These are phyloP conservation scores for Neckera pumila DNA, from an alignment of 225 moss, liverwort and hornwort species.

Conservation along the genomic window DNA sequence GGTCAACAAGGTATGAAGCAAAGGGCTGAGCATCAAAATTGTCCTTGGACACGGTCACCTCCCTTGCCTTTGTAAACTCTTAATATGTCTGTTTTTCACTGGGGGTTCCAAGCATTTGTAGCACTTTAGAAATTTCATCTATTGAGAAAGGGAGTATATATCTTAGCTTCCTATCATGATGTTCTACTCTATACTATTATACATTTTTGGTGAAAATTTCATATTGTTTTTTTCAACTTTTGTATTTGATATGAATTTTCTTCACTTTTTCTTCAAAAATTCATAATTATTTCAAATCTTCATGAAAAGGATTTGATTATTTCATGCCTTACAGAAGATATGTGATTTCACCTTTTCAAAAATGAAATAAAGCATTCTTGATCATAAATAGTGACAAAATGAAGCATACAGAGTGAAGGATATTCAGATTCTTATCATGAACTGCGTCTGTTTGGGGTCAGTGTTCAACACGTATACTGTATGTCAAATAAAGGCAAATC, in stretches of 20 bases:
- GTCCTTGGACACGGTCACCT: fast-evolving
- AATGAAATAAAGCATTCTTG: background rate
- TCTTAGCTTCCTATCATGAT: background rate
- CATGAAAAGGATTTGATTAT: background rate
- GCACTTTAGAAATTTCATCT: background rate
- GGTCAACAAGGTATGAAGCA: background rate
- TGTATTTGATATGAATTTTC: background rate
- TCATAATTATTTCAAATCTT: background rate
- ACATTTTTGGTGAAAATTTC: background rate
- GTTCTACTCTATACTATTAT: background rate
- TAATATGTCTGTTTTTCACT: fast-evolving
- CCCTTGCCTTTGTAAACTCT: background rate
- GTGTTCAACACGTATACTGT: background rate
- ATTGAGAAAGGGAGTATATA: background rate
- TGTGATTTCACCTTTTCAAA: background rate
- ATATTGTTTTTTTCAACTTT: too few species aligned
- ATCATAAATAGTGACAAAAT: background rate
- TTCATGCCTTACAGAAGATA: background rate
- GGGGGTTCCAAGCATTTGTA: background rate
- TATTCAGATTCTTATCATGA: background rate
- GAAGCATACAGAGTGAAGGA: background rate
- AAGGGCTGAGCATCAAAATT: background rate
- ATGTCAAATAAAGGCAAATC: background rate
- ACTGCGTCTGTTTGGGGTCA: background rate
- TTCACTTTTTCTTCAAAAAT: background rate